phyloP scores from a whole-genome alignment of 495 filamentous ascomycete genomes.

The Lophium mytilinum region DNA sequence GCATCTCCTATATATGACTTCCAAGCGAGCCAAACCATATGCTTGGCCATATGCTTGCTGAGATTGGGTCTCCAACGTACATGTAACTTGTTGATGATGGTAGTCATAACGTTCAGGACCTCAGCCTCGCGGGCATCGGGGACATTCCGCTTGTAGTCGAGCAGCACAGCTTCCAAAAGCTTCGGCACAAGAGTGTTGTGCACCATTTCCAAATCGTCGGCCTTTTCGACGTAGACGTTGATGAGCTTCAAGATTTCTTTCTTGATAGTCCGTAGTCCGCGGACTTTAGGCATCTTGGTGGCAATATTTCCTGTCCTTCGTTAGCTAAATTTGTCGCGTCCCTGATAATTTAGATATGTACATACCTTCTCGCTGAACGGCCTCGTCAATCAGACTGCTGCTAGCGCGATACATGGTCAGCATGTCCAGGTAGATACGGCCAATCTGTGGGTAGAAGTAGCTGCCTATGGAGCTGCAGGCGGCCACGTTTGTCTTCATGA shows the following conservation, averaged over 20 bases:
- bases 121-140: slow-evolving; percentile 94
- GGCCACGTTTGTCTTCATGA: slow-evolving; percentile 99
- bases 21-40: slow-evolving; percentile 31
- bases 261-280: slow-evolving; percentile 94
- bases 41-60: slow-evolving; percentile 37
- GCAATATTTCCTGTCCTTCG: slow-evolving; percentile 63
- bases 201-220: slow-evolving; percentile 90
- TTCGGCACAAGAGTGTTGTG: slow-evolving; percentile 89
- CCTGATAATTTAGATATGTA: not conserved
- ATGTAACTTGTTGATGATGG: slow-evolving; percentile 89
- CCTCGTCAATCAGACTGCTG: slow-evolving; percentile 90
- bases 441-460: slow-evolving; percentile 99
- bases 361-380: slow-evolving; percentile 77
- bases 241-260: slow-evolving; percentile 99
- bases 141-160: slow-evolving; percentile 96
- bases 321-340: not conserved
- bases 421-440: slow-evolving; percentile 97
- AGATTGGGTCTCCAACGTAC: slow-evolving; percentile 56
- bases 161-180: slow-evolving; percentile 86
- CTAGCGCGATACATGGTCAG: slow-evolving; percentile 95
- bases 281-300: slow-evolving; percentile 95
- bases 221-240: slow-evolving; percentile 94
- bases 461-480: slow-evolving; percentile 91
- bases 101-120: slow-evolving; percentile 94
- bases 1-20: slow-evolving; percentile 16